A percentile compares a stretch with the other conserved stretches of the same genome.
Evolutionary conservation across 768 basidiomycete genomes (phyloP).

Genomic region (Lentinula raphanica): DNA sequence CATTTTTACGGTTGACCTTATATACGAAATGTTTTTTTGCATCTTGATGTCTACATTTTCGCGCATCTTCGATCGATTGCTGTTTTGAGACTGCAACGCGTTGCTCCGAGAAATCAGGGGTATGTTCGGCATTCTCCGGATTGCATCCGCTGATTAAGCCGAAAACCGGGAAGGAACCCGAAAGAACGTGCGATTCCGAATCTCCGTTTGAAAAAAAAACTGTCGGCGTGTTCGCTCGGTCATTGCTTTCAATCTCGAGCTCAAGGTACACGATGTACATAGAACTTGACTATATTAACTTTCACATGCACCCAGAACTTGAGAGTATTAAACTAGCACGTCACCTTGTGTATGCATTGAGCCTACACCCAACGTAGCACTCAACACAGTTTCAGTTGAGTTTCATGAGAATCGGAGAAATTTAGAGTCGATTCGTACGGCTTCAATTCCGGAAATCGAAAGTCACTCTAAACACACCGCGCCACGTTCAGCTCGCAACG

Average conservation of each 20-base stretch:
- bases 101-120: background rate
- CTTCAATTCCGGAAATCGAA: constrained; percentile 44
- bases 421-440: too few relatives aligned
- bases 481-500: constrained; percentile 4
- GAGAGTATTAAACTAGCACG: background rate
- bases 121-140: constrained; percentile 1
- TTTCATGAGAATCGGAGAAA: too few relatives aligned
- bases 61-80: background rate
- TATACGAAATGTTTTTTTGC: constrained; percentile 10
- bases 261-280: background rate
- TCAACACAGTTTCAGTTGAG: too few relatives aligned
- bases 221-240: too few relatives aligned
- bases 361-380: too few relatives aligned
- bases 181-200: constrained; percentile 2
- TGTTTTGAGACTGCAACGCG: background rate
- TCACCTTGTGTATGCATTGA: background rate
- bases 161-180: background rate
- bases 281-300: background rate
- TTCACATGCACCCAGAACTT: background rate
- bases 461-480: constrained; percentile 31
- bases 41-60: background rate
- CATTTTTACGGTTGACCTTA: constrained; percentile 29
- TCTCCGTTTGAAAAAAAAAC: background rate
- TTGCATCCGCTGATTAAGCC: background rate
- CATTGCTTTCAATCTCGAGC: background rate